These are phyloP conservation scores for Fraxinus dipetala DNA, from an alignment of 305 asterid species.

Conservation along the genomic window DNA sequence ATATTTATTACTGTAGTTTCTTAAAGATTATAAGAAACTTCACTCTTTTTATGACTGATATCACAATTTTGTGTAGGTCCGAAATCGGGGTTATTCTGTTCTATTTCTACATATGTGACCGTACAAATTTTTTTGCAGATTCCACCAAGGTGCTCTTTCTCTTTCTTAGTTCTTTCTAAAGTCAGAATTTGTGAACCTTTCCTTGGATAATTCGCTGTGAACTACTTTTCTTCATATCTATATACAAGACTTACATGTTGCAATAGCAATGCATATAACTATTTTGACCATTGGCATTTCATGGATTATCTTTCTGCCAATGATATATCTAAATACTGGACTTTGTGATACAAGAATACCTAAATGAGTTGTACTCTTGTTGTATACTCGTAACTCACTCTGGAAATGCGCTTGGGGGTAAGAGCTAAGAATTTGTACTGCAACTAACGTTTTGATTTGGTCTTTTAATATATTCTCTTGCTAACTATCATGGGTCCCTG, in stretches of 20 bases:
- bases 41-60: slow-evolving; percentile 21
- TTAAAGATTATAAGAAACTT: slow-evolving; percentile 14
- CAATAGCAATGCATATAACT: not conserved
- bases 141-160: slow-evolving; percentile 68
- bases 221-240: not conserved
- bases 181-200: not conserved
- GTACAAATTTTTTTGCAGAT: slow-evolving; percentile 73
- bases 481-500: slow-evolving; percentile 9
- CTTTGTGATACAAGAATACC: not conserved
- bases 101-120: slow-evolving; percentile 86
- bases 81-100: slow-evolving; percentile 81
- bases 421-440: slow-evolving; percentile 1
- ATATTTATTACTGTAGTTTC: slow-evolving; percentile 6
- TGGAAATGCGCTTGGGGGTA: not conserved
- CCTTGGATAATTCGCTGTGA: not conserved
- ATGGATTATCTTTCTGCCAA: not conserved
- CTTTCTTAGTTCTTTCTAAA: slow-evolving; percentile 13
- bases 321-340: not conserved
- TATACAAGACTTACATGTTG: not conserved
- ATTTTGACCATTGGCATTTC: not conserved
- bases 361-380: slow-evolving; percentile 1
- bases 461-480: not conserved
- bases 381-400: not conserved
- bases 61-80: slow-evolving; percentile 55
- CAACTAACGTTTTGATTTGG: not conserved